Conservation (phyloP, 2,329 filamentous ascomycete genomes). For the Venturia pyrina region DNA sequence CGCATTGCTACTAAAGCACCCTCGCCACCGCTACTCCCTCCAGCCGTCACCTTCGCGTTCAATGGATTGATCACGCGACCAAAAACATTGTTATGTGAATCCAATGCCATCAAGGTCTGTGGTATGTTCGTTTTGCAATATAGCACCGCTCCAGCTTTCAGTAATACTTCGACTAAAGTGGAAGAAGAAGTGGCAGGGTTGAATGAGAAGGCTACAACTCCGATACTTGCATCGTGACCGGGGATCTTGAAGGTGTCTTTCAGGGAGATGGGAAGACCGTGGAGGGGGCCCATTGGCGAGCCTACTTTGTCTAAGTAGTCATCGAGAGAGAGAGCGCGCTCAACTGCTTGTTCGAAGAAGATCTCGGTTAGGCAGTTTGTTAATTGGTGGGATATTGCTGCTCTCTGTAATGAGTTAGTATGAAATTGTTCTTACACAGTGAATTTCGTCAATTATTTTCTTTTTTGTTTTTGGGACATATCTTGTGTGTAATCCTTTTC, state of each 20-base stretch:
- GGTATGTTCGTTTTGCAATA: conserved; percentile 47
- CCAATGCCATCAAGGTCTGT: conserved; percentile 42
- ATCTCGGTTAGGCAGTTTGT: conserved; percentile 34
- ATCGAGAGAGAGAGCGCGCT: conserved; percentile 23
- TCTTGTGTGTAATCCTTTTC: no score
- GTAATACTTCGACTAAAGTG: conserved; percentile 33
- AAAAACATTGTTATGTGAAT: conserved; percentile 43
- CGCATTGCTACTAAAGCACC: conserved; percentile 40
- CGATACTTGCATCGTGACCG: conserved; percentile 29
- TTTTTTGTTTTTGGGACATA: no score
- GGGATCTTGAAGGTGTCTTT: conserved; percentile 28
- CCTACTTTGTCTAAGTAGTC: conserved; percentile 15
- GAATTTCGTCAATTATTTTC: no score
- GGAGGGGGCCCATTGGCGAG: conserved; percentile 13
- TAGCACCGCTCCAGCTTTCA: conserved; percentile 37
- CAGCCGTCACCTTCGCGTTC: conserved; percentile 38
- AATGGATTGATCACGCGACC: conserved; percentile 38
- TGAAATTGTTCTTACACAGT: not conserved
- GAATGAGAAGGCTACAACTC: conserved; percentile 33
- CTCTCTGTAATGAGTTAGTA: conserved; percentile 23
- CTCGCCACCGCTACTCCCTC: conserved; percentile 44
- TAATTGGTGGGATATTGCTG: conserved; percentile 38
- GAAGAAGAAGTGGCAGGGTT: conserved; percentile 29
- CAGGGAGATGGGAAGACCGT: conserved; percentile 25
- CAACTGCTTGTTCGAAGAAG: conserved; percentile 26